Conservation (phyloP, 1,284 basidiomycete species). For the Neolentinus lepideus region DNA sequence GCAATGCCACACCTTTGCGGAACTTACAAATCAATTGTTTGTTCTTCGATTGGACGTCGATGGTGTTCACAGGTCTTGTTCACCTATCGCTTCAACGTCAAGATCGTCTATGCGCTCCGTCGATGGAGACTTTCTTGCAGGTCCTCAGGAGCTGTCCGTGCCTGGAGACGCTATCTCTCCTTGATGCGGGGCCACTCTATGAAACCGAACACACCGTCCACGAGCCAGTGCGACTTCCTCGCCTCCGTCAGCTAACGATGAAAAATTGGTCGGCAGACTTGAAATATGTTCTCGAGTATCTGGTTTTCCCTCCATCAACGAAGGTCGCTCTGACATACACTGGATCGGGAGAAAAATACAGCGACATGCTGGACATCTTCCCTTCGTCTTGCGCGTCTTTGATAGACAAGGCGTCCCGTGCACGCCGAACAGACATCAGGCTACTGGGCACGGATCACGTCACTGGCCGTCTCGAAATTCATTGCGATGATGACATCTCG, state of each 20-base stretch:
- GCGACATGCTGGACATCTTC: background rate
- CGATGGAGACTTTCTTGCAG: background rate
- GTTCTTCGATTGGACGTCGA: background rate
- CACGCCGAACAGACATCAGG: background rate
- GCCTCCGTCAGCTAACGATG: background rate
- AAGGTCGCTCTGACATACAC: background rate
- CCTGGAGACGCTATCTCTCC: background rate
- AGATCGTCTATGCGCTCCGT: background rate
- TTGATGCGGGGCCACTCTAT: background rate
- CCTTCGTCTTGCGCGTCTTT: background rate
- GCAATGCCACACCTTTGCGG: background rate
- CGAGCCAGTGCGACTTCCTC: background rate
- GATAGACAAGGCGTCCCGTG: background rate
- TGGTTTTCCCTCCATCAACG: background rate
- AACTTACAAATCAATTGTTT: background rate
- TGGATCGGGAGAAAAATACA: background rate
- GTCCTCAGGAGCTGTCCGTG: background rate
- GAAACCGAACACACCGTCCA: background rate
- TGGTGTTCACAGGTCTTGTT: background rate
- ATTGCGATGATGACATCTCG: background rate
- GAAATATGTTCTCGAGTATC: background rate
- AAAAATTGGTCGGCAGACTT: background rate
- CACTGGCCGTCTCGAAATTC: background rate
- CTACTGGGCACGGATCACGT: background rate
- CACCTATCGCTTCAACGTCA: background rate